A percentile compares a stretch with the other conserved stretches of the same genome.
These are phyloP conservation scores for Ambrosia artemisiifolia DNA, from an alignment of 129 eudicot species.

Conservation along the genomic window DNA sequence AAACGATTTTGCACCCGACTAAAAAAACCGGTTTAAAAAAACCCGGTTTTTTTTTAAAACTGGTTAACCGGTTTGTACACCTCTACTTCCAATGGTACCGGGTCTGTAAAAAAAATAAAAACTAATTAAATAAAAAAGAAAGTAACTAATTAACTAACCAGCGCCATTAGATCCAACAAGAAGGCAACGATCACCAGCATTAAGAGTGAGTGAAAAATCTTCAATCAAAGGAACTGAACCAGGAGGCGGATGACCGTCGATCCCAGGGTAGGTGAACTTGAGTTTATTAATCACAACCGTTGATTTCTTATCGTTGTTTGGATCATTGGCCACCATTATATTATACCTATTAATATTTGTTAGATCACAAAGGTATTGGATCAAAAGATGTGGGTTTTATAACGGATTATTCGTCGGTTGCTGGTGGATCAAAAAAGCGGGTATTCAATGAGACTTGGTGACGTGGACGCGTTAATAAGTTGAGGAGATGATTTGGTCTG, in stretches of 20 bases:
- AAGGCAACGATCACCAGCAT: slow-evolving; percentile 77
- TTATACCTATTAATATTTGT: neutral
- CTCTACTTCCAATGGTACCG: too few relatives aligned
- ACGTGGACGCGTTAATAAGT: slow-evolving; percentile 36
- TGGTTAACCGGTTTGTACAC: too few relatives aligned
- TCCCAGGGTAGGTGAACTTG: slow-evolving; percentile 91
- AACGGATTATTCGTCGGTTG: slow-evolving; percentile 13
- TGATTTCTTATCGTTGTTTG: slow-evolving; percentile 19
- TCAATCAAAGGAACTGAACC: slow-evolving; percentile 84
- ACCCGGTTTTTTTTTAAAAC: too few relatives aligned
- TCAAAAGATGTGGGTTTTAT: slow-evolving; percentile 17
- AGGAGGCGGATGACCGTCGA: slow-evolving; percentile 99
- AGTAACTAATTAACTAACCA: slow-evolving; percentile 30
- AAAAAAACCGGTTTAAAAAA: too few relatives aligned
- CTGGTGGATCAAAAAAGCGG: slow-evolving; percentile 14
- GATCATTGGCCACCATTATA: slow-evolving; percentile 25
- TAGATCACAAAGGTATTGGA: neutral
- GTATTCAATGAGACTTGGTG: slow-evolving; percentile 15
- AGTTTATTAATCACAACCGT: slow-evolving; percentile 73
- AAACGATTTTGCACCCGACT: too few relatives aligned
- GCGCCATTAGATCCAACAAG: slow-evolving; percentile 99
- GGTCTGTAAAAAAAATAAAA: neutral
- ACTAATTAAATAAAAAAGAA: neutral
- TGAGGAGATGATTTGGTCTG: too few relatives aligned
- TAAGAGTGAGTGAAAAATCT: slow-evolving; percentile 69